A percentile compares a stretch with the other conserved stretches of the same genome.
Evolutionary conservation across 768 basidiomycete genomes (phyloP).

Genomic region (Pleurotus cornucopiae): DNA sequence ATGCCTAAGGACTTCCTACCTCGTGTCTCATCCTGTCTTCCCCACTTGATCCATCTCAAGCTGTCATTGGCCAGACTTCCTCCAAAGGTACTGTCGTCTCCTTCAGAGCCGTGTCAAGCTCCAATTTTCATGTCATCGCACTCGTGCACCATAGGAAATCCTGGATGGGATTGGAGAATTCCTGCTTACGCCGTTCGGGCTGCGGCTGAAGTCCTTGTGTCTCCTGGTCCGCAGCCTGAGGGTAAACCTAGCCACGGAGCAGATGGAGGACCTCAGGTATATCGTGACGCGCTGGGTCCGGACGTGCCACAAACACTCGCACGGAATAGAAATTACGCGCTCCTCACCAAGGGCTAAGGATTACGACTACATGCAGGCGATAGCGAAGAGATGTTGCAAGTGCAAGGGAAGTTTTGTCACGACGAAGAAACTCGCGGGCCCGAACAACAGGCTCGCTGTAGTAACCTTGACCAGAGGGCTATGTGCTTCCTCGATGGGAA

Average conservation of each 20-base stretch:
- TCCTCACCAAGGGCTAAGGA: background rate
- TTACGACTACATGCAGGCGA: background rate
- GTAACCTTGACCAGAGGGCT: background rate
- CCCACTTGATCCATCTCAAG: background rate
- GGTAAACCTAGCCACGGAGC: background rate
- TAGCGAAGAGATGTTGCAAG: background rate
- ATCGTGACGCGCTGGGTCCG: constrained; percentile 1
- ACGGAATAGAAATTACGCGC: background rate
- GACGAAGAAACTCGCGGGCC: too few species aligned
- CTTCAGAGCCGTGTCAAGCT: too few species aligned
- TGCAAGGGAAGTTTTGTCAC: background rate
- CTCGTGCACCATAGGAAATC: background rate
- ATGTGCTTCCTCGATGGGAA: background rate
- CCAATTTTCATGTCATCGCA: background rate
- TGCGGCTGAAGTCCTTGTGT: too few species aligned
- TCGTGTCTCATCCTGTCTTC: background rate
- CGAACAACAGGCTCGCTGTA: background rate
- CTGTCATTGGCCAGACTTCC: constrained; percentile 1
- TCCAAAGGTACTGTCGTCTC: background rate
- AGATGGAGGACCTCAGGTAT: background rate
- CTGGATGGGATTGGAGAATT: too few species aligned
- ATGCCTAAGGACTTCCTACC: background rate
- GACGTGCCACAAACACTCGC: background rate
- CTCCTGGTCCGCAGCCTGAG: too few species aligned
- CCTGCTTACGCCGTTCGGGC: too few species aligned